Percentiles rank a stretch among this genome's conserved stretches.
Evolutionary conservation across 495 filamentous ascomycete species (phyloP).

Genomic region (Aspergillus sclerotioniger): DNA sequence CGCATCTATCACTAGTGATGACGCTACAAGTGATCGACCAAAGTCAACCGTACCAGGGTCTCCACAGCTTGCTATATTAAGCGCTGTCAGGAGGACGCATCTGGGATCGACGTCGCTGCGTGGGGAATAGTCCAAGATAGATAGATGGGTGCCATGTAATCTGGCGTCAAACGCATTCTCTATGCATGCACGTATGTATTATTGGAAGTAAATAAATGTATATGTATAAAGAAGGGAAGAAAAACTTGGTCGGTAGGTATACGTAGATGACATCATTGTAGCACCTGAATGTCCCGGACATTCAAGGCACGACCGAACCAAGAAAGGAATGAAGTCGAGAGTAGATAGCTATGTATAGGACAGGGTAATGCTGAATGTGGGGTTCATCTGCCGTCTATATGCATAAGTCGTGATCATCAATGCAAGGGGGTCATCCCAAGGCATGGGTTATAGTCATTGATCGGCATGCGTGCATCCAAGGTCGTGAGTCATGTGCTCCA

Average conservation of each 20-base stretch:
- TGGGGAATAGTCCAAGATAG: background rate
- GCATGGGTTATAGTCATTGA: slow-evolving; percentile 16
- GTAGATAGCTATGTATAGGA: background rate
- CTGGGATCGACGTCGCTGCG: background rate
- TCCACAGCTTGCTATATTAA: too few species aligned
- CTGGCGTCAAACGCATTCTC: background rate
- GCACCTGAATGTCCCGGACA: background rate
- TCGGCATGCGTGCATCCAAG: slow-evolving; percentile 13
- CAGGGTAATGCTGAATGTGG: background rate
- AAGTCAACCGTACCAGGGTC: too few species aligned
- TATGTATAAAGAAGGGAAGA: slow-evolving; percentile 9
- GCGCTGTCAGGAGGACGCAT: too few species aligned
- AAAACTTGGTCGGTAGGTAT: background rate
- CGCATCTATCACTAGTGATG: too few species aligned
- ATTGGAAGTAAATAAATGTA: slow-evolving; percentile 1
- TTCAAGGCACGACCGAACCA: background rate
- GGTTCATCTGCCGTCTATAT: slow-evolving; percentile 15
- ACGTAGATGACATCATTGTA: background rate
- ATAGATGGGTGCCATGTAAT: background rate
- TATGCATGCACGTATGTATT: slow-evolving; percentile 7
- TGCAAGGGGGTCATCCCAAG: slow-evolving; percentile 12
- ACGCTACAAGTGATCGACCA: too few species aligned
- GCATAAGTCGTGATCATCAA: slow-evolving; percentile 20
- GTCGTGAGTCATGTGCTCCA: background rate
- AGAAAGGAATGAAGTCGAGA: slow-evolving; percentile 1